Evolutionary conservation across 495 filamentous ascomycete species (phyloP).

Genomic region (Ascobolus immersus): DNA sequence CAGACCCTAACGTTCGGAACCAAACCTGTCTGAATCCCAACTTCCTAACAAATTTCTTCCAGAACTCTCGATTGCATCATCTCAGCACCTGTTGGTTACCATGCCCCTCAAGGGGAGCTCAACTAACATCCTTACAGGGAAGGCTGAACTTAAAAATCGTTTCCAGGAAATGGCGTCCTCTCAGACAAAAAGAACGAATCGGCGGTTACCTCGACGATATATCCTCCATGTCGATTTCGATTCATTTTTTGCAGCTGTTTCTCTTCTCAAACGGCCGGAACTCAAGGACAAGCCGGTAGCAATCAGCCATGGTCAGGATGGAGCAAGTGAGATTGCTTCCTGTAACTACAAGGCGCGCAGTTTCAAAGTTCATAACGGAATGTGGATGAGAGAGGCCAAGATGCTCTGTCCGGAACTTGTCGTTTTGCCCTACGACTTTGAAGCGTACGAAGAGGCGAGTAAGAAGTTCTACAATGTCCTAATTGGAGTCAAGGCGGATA

Average conservation of each 20-base stretch:
- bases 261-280: slow-evolving; percentile 47
- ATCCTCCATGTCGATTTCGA: slow-evolving; percentile 94
- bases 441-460: slow-evolving; percentile 80
- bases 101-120: slow-evolving; percentile 1
- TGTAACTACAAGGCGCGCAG: slow-evolving; percentile 81
- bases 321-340: slow-evolving; percentile 53
- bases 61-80: slow-evolving; percentile 80
- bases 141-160: slow-evolving; percentile 27
- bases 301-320: slow-evolving; percentile 60
- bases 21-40: slow-evolving; percentile 71
- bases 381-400: slow-evolving; percentile 90
- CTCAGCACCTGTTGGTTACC: slow-evolving; percentile 27
- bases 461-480: slow-evolving; percentile 65
- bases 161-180: slow-evolving; percentile 21
- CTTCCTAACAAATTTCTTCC: slow-evolving; percentile 81
- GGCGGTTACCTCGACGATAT: slow-evolving; percentile 44
- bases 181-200: slow-evolving; percentile 13
- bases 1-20: slow-evolving; percentile 58
- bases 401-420: slow-evolving; percentile 66
- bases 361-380: slow-evolving; percentile 78
- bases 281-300: slow-evolving; percentile 60
- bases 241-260: slow-evolving; percentile 89
- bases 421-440: slow-evolving; percentile 77
- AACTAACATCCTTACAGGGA: slow-evolving; percentile 24
- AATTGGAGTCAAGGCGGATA: slow-evolving; percentile 39